Evolutionary conservation across 1,284 basidiomycete genomes (phyloP).

Genomic region (Apiotrichum domesticum): DNA sequence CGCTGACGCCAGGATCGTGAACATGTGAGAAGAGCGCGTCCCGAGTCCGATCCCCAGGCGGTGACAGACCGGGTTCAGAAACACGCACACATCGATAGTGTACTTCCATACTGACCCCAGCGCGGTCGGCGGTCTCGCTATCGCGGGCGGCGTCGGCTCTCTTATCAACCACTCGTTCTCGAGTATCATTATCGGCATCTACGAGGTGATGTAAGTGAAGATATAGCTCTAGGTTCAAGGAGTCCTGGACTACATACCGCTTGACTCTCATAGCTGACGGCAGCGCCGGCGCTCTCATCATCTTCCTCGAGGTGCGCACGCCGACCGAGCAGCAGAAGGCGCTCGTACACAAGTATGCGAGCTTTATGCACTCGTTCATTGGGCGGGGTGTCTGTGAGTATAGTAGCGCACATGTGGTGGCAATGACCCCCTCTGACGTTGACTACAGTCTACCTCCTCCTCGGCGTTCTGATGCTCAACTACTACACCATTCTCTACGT

Average conservation of each 20-base stretch:
- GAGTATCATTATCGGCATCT: slow-evolving; percentile 42
- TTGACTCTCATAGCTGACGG: background rate
- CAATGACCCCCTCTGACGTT: too few relatives aligned
- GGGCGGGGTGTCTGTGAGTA: slow-evolving; percentile 48
- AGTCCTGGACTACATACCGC: too few relatives aligned
- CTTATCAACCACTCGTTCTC: slow-evolving; percentile 44
- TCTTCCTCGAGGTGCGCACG: slow-evolving; percentile 40
- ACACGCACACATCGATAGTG: too few relatives aligned
- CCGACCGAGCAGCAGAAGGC: slow-evolving; percentile 42
- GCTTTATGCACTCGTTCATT: slow-evolving; percentile 47
- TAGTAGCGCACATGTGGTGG: too few relatives aligned
- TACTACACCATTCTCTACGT: slow-evolving; percentile 46
- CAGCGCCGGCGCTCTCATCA: slow-evolving; percentile 36
- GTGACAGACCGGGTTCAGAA: too few relatives aligned
- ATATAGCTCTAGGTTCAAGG: too few relatives aligned
- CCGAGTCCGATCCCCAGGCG: too few relatives aligned
- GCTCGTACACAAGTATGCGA: slow-evolving; percentile 44
- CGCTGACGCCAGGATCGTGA: slow-evolving; percentile 31
- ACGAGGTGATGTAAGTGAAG: slow-evolving; percentile 37
- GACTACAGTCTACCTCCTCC: slow-evolving; percentile 42
- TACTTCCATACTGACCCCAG: slow-evolving; percentile 15
- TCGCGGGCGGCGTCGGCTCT: slow-evolving; percentile 42
- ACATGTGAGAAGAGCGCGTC: slow-evolving; percentile 24
- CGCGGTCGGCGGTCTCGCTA: slow-evolving; percentile 42
- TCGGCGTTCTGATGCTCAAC: slow-evolving; percentile 46